A percentile compares a stretch with the other conserved stretches of the same genome.
These are phyloP conservation scores for Solanum paucissectum DNA, from an alignment of 257 asterid species.

Conservation along the genomic window DNA sequence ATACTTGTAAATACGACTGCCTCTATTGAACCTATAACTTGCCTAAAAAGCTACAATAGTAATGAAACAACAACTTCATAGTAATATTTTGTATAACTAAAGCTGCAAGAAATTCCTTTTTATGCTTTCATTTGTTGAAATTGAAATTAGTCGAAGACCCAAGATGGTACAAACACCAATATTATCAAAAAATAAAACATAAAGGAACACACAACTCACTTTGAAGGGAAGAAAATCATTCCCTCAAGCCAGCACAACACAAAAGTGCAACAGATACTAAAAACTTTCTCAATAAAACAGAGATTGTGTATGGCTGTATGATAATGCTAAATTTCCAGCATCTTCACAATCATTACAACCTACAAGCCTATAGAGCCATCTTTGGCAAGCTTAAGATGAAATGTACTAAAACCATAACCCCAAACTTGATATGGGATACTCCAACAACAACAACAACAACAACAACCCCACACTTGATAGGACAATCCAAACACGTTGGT, in stretches of 20 bases:
- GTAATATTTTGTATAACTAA: background rate
- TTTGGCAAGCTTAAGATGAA: background rate
- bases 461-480: background rate
- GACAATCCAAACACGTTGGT: background rate
- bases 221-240: background rate
- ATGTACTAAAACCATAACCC: too few relatives aligned
- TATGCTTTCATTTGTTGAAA: background rate
- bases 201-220: background rate
- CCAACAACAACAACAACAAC: background rate
- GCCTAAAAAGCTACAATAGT: background rate
- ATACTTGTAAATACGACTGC: background rate
- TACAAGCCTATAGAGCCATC: slow-evolving; percentile 3
- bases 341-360: slow-evolving; percentile 1
- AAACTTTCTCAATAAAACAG: background rate
- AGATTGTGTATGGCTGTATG: background rate
- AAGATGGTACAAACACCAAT: background rate
- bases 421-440: background rate
- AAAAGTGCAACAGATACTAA: background rate
- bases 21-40: background rate
- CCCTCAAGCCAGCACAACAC: background rate
- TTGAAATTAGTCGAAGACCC: background rate
- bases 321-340: background rate
- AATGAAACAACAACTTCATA: background rate
- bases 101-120: background rate
- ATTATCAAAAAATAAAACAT: background rate